phyloP scores from a whole-genome alignment of 148 eudicot species.

The Persicaria maculosa region DNA sequence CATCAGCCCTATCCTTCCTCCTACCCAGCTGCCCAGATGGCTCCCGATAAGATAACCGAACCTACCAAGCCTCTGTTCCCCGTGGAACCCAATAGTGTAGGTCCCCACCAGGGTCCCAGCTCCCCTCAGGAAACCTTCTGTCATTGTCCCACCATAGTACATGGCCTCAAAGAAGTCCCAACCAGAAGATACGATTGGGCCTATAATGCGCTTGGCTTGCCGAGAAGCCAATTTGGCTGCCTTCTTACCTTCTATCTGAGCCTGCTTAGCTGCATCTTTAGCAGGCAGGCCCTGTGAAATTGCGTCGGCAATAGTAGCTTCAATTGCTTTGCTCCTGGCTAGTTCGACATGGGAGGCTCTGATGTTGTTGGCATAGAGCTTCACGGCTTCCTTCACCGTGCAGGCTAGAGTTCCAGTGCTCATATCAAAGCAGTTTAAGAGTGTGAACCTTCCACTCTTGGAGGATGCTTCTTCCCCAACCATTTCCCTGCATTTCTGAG shows the following conservation, averaged over 20 bases:
- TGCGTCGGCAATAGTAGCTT: constrained; percentile 42
- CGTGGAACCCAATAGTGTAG: constrained; percentile 48
- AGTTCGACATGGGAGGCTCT: constrained; percentile 59
- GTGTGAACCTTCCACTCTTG: constrained; percentile 64
- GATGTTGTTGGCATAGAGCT: constrained; percentile 56
- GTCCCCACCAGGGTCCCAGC: constrained; percentile 71
- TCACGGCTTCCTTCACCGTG: constrained; percentile 58
- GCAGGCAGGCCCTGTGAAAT: constrained; percentile 46
- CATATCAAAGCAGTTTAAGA: constrained; percentile 70
- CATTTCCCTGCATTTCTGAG: constrained; percentile 77
- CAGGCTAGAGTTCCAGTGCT: constrained; percentile 69
- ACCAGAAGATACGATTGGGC: constrained; percentile 65
- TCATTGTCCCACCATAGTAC: constrained; percentile 59
- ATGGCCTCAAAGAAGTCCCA: constrained; percentile 92
- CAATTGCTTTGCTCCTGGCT: constrained; percentile 48
- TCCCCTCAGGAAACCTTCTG: constrained; percentile 71
- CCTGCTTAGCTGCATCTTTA: constrained; percentile 54
- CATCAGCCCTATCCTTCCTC: constrained; percentile 82
- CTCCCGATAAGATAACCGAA: constrained; percentile 82
- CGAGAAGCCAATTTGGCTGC: constrained; percentile 68
- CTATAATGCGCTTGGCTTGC: constrained; percentile 54
- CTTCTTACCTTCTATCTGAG: constrained; percentile 57
- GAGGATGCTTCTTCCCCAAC: constrained; percentile 65
- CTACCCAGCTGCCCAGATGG: constrained; percentile 83
- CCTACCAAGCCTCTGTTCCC: constrained; percentile 71